phyloP scores from a whole-genome alignment of 176 grass and related monocot species.

The Avena eriantha region DNA sequence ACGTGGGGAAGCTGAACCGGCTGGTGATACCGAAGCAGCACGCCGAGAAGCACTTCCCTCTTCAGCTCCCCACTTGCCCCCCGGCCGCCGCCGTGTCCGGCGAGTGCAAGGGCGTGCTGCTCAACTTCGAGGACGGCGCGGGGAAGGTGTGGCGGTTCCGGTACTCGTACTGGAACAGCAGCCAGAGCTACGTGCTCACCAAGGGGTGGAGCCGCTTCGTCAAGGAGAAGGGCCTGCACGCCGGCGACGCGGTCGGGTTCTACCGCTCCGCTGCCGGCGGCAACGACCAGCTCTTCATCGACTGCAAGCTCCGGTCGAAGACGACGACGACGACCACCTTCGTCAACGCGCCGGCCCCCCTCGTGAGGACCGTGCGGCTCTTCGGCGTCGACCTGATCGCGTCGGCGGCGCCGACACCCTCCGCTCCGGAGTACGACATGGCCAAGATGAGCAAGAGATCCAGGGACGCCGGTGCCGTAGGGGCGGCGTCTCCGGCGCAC shows the following conservation, averaged over 20 bases:
- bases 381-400: slow-evolving; percentile 81
- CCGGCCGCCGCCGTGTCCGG: background rate
- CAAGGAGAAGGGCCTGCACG: slow-evolving; percentile 80
- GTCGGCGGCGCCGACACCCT: background rate
- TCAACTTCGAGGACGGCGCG: background rate
- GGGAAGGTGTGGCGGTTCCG: slow-evolving; percentile 93
- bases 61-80: slow-evolving; percentile 22
- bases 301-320: slow-evolving; percentile 60
- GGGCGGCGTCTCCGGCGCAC: slow-evolving; percentile 6
- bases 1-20: slow-evolving; percentile 96
- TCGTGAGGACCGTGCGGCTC: slow-evolving; percentile 48
- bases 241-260: slow-evolving; percentile 83
- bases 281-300: slow-evolving; percentile 56
- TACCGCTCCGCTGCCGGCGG: slow-evolving; percentile 44
- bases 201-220: slow-evolving; percentile 97
- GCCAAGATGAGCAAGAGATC: slow-evolving; percentile 55
- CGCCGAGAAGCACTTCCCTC: slow-evolving; percentile 91
- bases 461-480: slow-evolving; percentile 10
- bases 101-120: slow-evolving; percentile 73
- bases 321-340: background rate
- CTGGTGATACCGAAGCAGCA: slow-evolving; percentile 98
- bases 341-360: background rate
- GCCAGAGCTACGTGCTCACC: slow-evolving; percentile 99
- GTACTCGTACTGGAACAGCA: slow-evolving; percentile 99
- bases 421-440: background rate